These are phyloP conservation scores for Acanthamoeba royreba DNA, from an alignment of 208 protist genomes.

Conservation along the genomic window DNA sequence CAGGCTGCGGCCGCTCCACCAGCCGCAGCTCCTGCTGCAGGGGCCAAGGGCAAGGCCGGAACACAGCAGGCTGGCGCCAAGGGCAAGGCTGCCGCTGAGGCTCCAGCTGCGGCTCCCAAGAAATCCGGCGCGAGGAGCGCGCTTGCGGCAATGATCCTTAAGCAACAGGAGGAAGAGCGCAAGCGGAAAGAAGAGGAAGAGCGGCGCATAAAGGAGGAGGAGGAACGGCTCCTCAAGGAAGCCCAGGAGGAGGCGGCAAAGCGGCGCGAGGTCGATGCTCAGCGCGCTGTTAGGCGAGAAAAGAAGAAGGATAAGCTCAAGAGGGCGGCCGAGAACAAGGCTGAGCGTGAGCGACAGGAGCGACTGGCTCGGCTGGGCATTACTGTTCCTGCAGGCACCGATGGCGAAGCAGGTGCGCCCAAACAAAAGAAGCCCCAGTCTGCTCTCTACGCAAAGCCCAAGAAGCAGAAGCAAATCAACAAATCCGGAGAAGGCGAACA, in stretches of 20 bases:
- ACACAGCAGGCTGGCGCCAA: background rate
- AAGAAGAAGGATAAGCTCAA: conserved; percentile 27
- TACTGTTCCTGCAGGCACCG: background rate
- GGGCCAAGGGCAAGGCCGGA: background rate
- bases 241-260: background rate
- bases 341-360: conserved; percentile 1
- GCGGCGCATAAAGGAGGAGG: background rate
- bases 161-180: conserved; percentile 27
- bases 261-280: background rate
- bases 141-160: background rate
- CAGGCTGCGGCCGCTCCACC: background rate
- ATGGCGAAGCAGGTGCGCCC: background rate
- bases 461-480: background rate
- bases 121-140: background rate
- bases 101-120: background rate
- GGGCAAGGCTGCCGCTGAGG: background rate
- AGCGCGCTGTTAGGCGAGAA: background rate
- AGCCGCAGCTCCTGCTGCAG: background rate
- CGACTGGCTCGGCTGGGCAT: background rate
- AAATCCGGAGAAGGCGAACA: background rate
- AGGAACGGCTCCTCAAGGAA: conserved; percentile 6
- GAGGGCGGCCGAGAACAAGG: background rate
- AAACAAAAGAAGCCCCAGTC: conserved; percentile 18
- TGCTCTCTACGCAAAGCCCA: background rate
- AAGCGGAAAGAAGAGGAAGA: conserved; percentile 30